These are phyloP conservation scores for Phytophthora hybrid DNA, from an alignment of 352 stramenopile genomes.

Conservation along the genomic window DNA sequence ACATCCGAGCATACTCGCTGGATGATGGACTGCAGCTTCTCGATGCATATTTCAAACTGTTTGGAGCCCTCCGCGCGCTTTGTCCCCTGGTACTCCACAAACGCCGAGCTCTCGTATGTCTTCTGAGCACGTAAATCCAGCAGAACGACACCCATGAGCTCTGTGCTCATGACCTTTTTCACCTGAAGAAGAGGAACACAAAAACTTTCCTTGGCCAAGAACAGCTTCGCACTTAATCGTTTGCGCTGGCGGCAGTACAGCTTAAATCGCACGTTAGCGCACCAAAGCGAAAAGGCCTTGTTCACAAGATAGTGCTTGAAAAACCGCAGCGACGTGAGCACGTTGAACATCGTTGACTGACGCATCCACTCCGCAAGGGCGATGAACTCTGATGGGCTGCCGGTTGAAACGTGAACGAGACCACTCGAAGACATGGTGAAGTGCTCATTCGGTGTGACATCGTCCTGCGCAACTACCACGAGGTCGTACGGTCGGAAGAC, in stretches of 20 bases:
- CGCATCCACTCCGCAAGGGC: constrained; percentile 95
- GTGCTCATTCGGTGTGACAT: constrained; percentile 84
- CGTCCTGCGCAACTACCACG: constrained; percentile 82
- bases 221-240: constrained; percentile 81
- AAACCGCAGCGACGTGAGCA: constrained; percentile 94
- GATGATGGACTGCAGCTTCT: constrained; percentile 91
- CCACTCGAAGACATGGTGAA: constrained; percentile 93
- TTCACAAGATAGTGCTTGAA: constrained; percentile 95
- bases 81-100: constrained; percentile 91
- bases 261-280: constrained; percentile 90
- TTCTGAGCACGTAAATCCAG: constrained; percentile 89
- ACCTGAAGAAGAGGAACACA: constrained; percentile 88
- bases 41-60: constrained; percentile 91
- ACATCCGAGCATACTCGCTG: constrained; percentile 92
- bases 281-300: constrained; percentile 92
- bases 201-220: constrained; percentile 93
- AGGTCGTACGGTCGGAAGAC: constrained; percentile 94
- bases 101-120: constrained; percentile 88
- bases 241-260: constrained; percentile 92
- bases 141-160: constrained; percentile 85
- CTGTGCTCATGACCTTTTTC: constrained; percentile 89
- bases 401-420: constrained; percentile 75
- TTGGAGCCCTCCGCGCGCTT: constrained; percentile 90
- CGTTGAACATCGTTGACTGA: constrained; percentile 94
- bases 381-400: constrained; percentile 92